Base-by-base conservation (phyloP, 495 filamentous ascomycete species). In the Elaphomyces granulatus region DNA sequence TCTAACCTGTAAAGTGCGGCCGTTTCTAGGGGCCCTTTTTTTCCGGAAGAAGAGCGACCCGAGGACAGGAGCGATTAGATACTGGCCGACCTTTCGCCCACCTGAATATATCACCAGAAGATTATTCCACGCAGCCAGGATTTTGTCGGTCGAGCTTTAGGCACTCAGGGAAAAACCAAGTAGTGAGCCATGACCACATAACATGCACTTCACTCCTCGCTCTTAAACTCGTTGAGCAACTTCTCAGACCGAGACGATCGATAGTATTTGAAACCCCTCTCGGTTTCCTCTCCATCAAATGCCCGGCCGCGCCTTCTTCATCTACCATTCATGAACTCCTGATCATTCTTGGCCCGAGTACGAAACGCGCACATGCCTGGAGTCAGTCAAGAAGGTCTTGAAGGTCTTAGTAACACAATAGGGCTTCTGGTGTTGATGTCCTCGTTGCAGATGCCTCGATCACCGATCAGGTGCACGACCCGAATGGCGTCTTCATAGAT, bases 351-450 rank as follows among this genome's bases (percentile, higher is more conserved):
- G 43, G 50, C 46, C 0, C 52, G 41, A 17, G 40, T 16, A n/a
- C 49, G 58, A 36, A 55, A 45, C 1, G 42, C 36, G 41, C 53
- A 54, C 9, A 51, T n/a, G 21, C 10, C 45, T 51, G 41, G 55
- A 59, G 40, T 61, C 55, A 15, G 54, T 46, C 51, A 59, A 60
- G 41, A 51, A 32, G 0, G 52, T 43, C n/a, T 54, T 45, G 12
- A 37, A 54, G 23, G 6, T 28, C 4, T 16, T 12, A 15, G 32
- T 18, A 3, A 36, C 34, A 61, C 52, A 17, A 61, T 51, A 15
- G 61, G 54, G 30, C 35, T 61, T 17, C 46, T 42, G 3, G 47
- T 36, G 20, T 49, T 47, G 12, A 53, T 47, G 50, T 58, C 53
- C 23, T 46, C 15, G 35, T 59, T 58, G 3, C 52, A 32, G 21